phyloP scores from a whole-genome alignment of 352 stramenopile species.

The Pythium vanterpoolii region DNA sequence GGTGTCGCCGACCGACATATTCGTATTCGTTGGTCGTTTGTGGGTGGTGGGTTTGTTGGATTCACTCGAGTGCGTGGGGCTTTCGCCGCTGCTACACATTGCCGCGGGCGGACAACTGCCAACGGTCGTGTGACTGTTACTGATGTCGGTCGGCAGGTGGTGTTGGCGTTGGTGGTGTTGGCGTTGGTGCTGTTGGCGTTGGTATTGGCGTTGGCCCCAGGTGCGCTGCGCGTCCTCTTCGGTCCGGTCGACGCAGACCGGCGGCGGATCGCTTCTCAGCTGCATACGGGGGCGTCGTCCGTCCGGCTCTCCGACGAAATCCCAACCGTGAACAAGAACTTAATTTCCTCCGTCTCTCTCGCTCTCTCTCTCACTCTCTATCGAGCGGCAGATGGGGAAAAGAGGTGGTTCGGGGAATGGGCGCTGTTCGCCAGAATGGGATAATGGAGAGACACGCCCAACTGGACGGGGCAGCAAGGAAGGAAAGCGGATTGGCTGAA shows the following conservation, averaged over 20 bases:
- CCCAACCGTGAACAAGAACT: neutral
- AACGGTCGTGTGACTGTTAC: neutral
- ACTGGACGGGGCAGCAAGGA: neutral
- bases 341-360: neutral
- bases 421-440: neutral
- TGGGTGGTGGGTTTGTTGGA: neutral
- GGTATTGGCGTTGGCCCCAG: neutral
- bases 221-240: conserved; percentile 4
- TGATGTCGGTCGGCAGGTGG: no score
- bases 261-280: conserved; percentile 10
- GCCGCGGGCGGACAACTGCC: neutral
- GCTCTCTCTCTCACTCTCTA: neutral
- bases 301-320: conserved; percentile 19
- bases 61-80: neutral
- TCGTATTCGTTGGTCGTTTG: no score
- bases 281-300: neutral
- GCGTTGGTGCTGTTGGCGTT: neutral
- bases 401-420: conserved; percentile 1
- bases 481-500: conserved; percentile 12
- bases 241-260: neutral
- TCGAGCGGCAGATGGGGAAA: neutral
- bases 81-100: neutral
- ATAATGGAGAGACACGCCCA: conserved; percentile 8
- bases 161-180: neutral
- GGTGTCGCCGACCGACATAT: conserved; percentile 24